phyloP scores from a whole-genome alignment of 495 filamentous ascomycete species.

The Hyaloscypha variabilis region DNA sequence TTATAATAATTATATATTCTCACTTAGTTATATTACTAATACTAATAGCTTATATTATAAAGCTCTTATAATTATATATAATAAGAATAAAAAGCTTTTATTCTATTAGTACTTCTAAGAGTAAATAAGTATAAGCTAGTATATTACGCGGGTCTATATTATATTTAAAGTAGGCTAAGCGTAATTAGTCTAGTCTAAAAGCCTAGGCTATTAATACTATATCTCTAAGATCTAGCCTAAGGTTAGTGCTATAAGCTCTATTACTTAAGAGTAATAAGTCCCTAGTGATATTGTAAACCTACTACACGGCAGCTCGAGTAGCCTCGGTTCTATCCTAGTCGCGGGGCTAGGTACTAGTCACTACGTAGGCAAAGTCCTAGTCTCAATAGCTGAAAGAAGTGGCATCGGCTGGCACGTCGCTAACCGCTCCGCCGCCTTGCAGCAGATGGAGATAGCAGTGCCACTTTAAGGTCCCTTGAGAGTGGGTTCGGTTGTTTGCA shows the following conservation, averaged over 20 bases:
- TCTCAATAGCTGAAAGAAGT: slow-evolving; percentile 66
- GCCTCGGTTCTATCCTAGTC: slow-evolving; percentile 53
- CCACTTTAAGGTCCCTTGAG: no score
- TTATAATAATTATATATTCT: no score
- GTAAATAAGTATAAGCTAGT: slow-evolving; percentile 57
- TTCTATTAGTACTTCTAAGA: slow-evolving; percentile 41
- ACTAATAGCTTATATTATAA: slow-evolving; percentile 51
- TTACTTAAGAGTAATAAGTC: slow-evolving; percentile 52
- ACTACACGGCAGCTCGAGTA: slow-evolving; percentile 45
- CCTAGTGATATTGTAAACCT: slow-evolving; percentile 58
- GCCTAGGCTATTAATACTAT: slow-evolving; percentile 50
- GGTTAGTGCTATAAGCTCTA: slow-evolving; percentile 62
- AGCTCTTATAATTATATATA: slow-evolving; percentile 43
- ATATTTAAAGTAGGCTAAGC: slow-evolving; percentile 56
- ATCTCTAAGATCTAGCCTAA: slow-evolving; percentile 65
- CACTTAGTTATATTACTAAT: slow-evolving; percentile 63
- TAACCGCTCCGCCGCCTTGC: slow-evolving; percentile 59
- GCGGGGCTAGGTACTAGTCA: slow-evolving; percentile 65
- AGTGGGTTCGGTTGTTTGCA: no score
- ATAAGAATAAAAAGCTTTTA: slow-evolving; percentile 61
- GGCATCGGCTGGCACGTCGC: slow-evolving; percentile 47
- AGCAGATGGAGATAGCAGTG: slow-evolving; percentile 67
- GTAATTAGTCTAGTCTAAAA: slow-evolving; percentile 56
- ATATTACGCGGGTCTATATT: slow-evolving; percentile 54
- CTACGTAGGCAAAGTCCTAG: slow-evolving; percentile 65